Evolutionary conservation across 345 rosid genomes (phyloP), one percentile per base, ranked within the genome.

Genomic region (Citrus australasica): DNA sequence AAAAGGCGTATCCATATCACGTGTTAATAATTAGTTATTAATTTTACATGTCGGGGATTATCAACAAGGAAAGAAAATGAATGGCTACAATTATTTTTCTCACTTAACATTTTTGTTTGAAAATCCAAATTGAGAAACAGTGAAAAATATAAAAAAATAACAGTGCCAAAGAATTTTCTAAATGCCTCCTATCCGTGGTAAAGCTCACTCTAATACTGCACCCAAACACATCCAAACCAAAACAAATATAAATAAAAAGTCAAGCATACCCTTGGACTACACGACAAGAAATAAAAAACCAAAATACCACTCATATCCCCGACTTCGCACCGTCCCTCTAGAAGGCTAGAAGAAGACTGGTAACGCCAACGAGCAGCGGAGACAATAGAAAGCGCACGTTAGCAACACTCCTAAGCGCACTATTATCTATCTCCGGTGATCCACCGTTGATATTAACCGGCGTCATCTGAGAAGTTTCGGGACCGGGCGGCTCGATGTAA

Each of bases 401-500:
- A 32, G 13, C 53, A 10, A 71, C 58, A 1, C 42, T 61, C 40
- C 74, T 46, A 3, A 58, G 46, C 33, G 86, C 91, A 4, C 80
- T 56, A 35, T 83, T 80, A 2, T 32, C 76, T 28, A 69, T 65
- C 19, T 72, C 17, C 40, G 77, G 67, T 19, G 87, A 77, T 35
- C 76, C 79, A 16, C 84, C 82, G 9, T n/a, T 60, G 73, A 76
- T 76, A 5, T 79, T 38, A 69, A 69, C 21, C 14, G 92, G 89
- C 10, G 92, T 90, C 6, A 84, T 73, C 14, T 74, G 77, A 61
- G 86, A 72, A 7, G 77, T 38, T 53, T 75, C 90, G 0, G 84
- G 60, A 8, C 88, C 81, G 2, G 89, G 91, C 22, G 92, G 89
- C 77, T 79, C 84, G 9, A 68, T 70, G 79, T 86, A 87, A 3